Conservation (phyloP, 495 filamentous ascomycete genomes). For the Pseudomonodictys pantanalensis region DNA sequence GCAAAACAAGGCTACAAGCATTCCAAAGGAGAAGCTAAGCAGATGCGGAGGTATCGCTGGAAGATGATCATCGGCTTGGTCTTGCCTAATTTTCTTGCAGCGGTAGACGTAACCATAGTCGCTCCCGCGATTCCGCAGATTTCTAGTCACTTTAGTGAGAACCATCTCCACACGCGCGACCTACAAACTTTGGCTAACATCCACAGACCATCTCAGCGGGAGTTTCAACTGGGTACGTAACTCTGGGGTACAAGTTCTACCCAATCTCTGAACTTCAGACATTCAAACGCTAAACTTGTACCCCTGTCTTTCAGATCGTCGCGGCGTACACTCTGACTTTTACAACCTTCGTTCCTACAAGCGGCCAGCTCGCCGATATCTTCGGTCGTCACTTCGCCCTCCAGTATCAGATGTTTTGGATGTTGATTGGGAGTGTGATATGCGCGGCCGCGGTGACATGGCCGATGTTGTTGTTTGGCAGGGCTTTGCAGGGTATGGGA, state of each 20-base stretch:
- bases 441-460: conserved; percentile 55
- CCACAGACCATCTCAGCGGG: conserved; percentile 47
- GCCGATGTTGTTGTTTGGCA: conserved; percentile 55
- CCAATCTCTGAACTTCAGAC: too few relatives aligned
- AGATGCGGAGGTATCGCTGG: conserved; percentile 46
- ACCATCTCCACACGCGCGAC: not conserved
- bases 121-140: conserved; percentile 59
- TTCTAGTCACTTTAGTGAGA: conserved; percentile 56
- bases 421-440: conserved; percentile 52
- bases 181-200: conserved; percentile 6
- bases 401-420: conserved; percentile 48
- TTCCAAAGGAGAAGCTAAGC: conserved; percentile 1
- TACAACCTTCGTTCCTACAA: conserved; percentile 60
- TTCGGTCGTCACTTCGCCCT: conserved; percentile 54
- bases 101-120: conserved; percentile 59
- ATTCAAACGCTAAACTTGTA: too few relatives aligned
- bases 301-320: too few relatives aligned
- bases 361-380: conserved; percentile 58
- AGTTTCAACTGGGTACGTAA: conserved; percentile 65
- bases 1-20: too few relatives aligned
- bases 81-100: conserved; percentile 42
- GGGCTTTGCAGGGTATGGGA: conserved; percentile 56
- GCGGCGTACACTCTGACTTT: conserved; percentile 61
- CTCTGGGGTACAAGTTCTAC: too few relatives aligned
- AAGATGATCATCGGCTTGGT: conserved; percentile 54